These are phyloP conservation scores for Globisporangium cystogenes DNA, from an alignment of 352 stramenopile species.

Conservation along the genomic window DNA sequence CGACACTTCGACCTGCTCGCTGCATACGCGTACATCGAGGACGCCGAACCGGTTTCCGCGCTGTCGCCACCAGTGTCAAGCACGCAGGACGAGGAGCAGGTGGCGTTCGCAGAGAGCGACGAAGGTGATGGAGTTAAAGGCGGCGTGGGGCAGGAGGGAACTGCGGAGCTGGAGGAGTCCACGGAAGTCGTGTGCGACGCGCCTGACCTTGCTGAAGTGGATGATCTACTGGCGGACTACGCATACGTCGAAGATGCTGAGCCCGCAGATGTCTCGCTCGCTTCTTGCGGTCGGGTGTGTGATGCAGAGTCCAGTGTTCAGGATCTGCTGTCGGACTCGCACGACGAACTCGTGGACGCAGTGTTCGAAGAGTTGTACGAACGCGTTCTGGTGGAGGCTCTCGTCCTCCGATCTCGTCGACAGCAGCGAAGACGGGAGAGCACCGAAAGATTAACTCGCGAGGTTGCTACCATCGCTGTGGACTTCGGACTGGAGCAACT, in stretches of 20 bases:
- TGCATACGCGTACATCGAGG: slow-evolving; percentile 18
- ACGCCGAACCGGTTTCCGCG: not conserved
- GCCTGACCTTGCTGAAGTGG: not conserved
- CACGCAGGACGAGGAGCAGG: not conserved
- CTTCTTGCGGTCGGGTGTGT: no score
- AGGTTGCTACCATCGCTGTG: not conserved
- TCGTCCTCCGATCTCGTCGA: not conserved
- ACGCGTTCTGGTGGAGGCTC: not conserved
- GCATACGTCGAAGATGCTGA: not conserved
- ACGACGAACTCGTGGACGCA: not conserved
- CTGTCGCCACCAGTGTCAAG: not conserved
- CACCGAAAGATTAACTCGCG: not conserved
- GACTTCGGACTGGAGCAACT: not conserved
- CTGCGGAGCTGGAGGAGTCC: not conserved
- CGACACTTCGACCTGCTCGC: slow-evolving; percentile 10
- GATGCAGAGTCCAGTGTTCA: not conserved
- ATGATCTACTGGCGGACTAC: not conserved
- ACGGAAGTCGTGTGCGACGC: not conserved
- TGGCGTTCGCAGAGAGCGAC: not conserved
- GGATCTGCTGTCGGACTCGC: not conserved
- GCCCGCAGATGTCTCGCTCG: not conserved
- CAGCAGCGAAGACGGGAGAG: not conserved
- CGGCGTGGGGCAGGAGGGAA: not conserved
- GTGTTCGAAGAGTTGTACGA: not conserved
- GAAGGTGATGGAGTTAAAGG: not conserved